Percentiles rank a stretch among this genome's conserved stretches.
Evolutionary conservation across 2,329 filamentous ascomycete species (phyloP).

Genomic region (Diaporthe vaccinii): DNA sequence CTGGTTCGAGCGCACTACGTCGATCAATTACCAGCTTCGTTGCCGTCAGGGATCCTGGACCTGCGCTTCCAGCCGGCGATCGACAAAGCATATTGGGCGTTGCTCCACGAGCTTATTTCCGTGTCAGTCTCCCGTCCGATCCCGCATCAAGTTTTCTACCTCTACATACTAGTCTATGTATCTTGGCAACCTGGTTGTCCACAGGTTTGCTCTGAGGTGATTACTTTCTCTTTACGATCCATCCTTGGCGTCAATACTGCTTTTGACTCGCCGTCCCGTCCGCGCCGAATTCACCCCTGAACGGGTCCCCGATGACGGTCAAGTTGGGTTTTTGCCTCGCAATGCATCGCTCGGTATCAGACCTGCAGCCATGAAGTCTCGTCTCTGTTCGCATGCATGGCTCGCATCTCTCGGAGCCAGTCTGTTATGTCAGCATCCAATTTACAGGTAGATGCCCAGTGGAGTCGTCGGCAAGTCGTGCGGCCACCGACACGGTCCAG

Average conservation of each 20-base stretch:
- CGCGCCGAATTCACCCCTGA: neutral
- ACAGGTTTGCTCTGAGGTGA: neutral
- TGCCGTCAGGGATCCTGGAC: neutral
- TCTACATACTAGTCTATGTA: too few relatives aligned
- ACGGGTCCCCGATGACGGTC: neutral
- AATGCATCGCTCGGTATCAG: neutral
- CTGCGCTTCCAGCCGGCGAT: neutral
- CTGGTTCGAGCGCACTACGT: neutral
- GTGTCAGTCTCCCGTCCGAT: neutral
- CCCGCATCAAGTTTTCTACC: neutral
- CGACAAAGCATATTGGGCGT: neutral
- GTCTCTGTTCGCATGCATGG: neutral
- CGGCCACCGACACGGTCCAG: neutral
- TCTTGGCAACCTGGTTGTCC: neutral
- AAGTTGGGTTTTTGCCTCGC: neutral
- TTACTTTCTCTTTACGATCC: neutral
- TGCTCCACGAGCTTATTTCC: slow-evolving; percentile 22
- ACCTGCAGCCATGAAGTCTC: neutral
- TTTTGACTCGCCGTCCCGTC: neutral
- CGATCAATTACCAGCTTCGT: slow-evolving; percentile 7
- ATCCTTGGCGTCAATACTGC: neutral
- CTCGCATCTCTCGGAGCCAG: neutral
- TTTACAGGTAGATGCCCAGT: neutral
- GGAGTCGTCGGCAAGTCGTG: neutral
- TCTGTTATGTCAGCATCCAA: neutral